These are phyloP conservation scores for Leccinum barrowsii DNA, from an alignment of 768 basidiomycete genomes.

Conservation along the genomic window DNA sequence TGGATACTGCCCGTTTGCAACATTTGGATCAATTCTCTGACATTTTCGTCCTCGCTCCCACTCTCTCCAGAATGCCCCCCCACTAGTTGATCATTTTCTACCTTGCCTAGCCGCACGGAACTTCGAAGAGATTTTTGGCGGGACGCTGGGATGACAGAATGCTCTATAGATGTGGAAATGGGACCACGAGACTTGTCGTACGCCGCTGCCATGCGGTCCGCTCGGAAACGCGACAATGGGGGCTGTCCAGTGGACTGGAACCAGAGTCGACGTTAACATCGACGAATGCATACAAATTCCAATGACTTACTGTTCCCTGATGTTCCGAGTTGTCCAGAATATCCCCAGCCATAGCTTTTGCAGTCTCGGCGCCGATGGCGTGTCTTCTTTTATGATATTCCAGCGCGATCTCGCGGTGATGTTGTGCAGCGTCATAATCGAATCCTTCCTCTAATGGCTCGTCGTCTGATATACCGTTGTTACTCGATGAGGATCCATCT, in stretches of 20 bases:
- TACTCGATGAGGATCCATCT: slow-evolving; percentile 17
- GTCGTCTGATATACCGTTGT: slow-evolving; percentile 33
- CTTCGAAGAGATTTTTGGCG: slow-evolving; percentile 46
- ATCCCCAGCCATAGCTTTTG: slow-evolving; percentile 48
- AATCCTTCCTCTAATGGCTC: slow-evolving; percentile 46
- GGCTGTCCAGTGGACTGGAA: slow-evolving; percentile 44
- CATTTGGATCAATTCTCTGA: slow-evolving; percentile 51
- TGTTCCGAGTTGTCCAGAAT: slow-evolving; percentile 42
- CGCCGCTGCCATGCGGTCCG: slow-evolving; percentile 48
- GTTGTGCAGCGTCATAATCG: slow-evolving; percentile 60
- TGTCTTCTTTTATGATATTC: slow-evolving; percentile 65
- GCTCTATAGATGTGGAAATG: slow-evolving; percentile 39
- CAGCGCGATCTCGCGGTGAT: slow-evolving; percentile 72
- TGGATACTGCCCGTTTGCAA: slow-evolving; percentile 49
- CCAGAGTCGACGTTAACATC: background rate
- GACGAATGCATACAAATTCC: slow-evolving; percentile 1
- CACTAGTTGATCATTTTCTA: slow-evolving; percentile 48
- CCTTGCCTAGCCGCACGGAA: slow-evolving; percentile 54
- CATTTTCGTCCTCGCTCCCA: slow-evolving; percentile 47
- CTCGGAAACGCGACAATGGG: slow-evolving; percentile 63
- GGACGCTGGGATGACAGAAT: slow-evolving; percentile 41
- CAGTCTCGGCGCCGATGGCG: slow-evolving; percentile 51
- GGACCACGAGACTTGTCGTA: slow-evolving; percentile 40
- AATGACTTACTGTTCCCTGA: slow-evolving; percentile 40
- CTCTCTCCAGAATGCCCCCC: slow-evolving; percentile 52